Evolutionary conservation across 768 basidiomycete genomes (phyloP).

Genomic region (Scleroderma bovista): DNA sequence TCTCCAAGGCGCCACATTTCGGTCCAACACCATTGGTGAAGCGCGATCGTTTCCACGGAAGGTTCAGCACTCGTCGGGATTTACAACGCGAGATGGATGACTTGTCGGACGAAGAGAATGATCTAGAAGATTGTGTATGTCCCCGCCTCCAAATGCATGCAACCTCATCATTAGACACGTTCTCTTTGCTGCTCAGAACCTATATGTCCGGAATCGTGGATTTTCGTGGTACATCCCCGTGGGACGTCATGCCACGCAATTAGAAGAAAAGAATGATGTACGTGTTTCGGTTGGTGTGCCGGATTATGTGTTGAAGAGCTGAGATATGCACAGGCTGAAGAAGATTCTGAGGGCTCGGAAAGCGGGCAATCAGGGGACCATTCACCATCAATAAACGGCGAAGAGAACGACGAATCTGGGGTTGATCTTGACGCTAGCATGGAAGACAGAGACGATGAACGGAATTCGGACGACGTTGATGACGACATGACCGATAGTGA

Average conservation of each 20-base stretch:
- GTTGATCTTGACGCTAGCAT: slow-evolving; percentile 33
- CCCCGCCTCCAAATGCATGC: background rate
- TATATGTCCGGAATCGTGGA: slow-evolving; percentile 59
- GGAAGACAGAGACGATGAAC: slow-evolving; percentile 40
- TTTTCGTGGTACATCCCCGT: slow-evolving; percentile 66
- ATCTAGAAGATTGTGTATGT: slow-evolving; percentile 71
- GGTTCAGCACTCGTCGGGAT: slow-evolving; percentile 61
- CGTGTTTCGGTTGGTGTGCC: slow-evolving; percentile 12
- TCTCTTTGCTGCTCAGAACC: slow-evolving; percentile 36
- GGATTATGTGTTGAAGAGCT: background rate
- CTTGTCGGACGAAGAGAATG: slow-evolving; percentile 77
- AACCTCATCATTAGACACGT: background rate
- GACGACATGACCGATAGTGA: slow-evolving; percentile 38
- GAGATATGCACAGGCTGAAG: slow-evolving; percentile 24
- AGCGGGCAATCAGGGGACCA: slow-evolving; percentile 27
- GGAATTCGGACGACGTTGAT: slow-evolving; percentile 35
- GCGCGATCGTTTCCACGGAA: slow-evolving; percentile 44
- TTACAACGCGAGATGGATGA: slow-evolving; percentile 76
- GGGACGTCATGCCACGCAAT: slow-evolving; percentile 64
- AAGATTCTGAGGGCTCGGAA: slow-evolving; percentile 30
- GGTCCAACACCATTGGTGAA: slow-evolving; percentile 56
- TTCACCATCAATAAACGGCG: slow-evolving; percentile 27
- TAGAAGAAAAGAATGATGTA: slow-evolving; percentile 85
- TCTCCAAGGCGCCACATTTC: slow-evolving; percentile 62
- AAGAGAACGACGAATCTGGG: slow-evolving; percentile 37